Conservation (phyloP, 345 rosid genomes). For the Populus deltoides region DNA sequence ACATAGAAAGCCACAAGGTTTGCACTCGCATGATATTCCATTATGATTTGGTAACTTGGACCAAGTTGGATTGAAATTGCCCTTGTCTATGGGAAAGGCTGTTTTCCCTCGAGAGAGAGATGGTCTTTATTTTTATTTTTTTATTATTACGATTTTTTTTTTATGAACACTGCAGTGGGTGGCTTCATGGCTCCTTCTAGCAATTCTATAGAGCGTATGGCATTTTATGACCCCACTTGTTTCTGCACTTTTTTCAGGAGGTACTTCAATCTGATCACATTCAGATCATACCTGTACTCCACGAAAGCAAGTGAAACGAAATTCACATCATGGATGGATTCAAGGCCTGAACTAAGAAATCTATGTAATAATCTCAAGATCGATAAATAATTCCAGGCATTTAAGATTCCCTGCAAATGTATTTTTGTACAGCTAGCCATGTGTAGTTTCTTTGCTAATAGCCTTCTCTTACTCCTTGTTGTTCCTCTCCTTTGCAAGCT, state of each 20-base stretch:
- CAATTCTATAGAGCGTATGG: neutral
- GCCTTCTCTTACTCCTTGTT: neutral
- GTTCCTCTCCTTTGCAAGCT: neutral
- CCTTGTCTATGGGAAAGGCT: neutral
- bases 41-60: neutral
- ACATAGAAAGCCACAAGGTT: neutral
- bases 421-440: constrained; percentile 33
- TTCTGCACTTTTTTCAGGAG: constrained; percentile 53
- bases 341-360: constrained; percentile 91
- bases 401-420: constrained; percentile 15
- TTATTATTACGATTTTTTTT: neutral
- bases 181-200: neutral
- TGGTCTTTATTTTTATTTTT: too few species aligned
- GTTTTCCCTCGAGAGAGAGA: too few species aligned
- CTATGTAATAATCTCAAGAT: constrained; percentile 83
- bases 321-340: constrained; percentile 73
- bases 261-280: constrained; percentile 80
- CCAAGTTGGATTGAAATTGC: neutral
- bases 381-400: constrained; percentile 42
- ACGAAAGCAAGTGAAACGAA: constrained; percentile 48
- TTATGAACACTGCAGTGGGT: neutral
- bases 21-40: neutral
- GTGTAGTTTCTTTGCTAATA: constrained; percentile 17
- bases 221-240: neutral
- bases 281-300: constrained; percentile 82